Base-by-base conservation (phyloP, 805 yeast genomes). In the Zygotorulaspora danielsina region DNA sequence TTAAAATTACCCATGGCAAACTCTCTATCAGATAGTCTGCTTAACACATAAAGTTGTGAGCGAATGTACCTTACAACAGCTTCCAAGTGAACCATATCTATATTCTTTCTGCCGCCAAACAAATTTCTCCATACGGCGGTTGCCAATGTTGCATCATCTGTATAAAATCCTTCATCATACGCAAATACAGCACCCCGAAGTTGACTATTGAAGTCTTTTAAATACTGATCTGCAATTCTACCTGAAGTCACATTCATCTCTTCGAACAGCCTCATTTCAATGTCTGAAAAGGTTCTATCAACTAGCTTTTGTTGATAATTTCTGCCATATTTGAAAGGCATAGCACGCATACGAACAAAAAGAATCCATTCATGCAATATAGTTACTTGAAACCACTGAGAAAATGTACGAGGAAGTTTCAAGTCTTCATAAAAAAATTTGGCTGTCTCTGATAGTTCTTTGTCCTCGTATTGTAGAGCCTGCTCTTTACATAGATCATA, bases 311-410 rank as follows among this genome's bases (percentile, higher is more conserved):
- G 96, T 63, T 93, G 96, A 64, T 89, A 93, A 57, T 81, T 83
- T 51, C 77, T 77, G 28, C 96, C 94, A 58, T 85, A 80, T 54
- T 86, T 82, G 60, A 81, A 82, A 0, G 97, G 97, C 83, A 93
- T 73, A 7, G 94, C 94, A 62, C 99, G 79, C 96, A 93, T 89
- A 59, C 98, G 80, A 12, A 85, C 95, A 49, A 83, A 82, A 32
- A 93, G 70, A 56, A 93, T 80, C 99, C 99, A 93, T 44, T 85
- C 79, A 63, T 93, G 98, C 50, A 93, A 71, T 1, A 82, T 71
- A 5, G 96, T 84, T 46, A 93, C 83, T 65, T 90, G 97, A 62
- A 82, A 90, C 96, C 96, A 90, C 63, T 88, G 95, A n/a, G 90
- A 78, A 57, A 90, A 89, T 1, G 97, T 82, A 57, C 75, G 72